Evolutionary conservation across 1,284 basidiomycete species (phyloP), one percentile per base, ranked within the genome.

Genomic region (Fistulina hepatica): DNA sequence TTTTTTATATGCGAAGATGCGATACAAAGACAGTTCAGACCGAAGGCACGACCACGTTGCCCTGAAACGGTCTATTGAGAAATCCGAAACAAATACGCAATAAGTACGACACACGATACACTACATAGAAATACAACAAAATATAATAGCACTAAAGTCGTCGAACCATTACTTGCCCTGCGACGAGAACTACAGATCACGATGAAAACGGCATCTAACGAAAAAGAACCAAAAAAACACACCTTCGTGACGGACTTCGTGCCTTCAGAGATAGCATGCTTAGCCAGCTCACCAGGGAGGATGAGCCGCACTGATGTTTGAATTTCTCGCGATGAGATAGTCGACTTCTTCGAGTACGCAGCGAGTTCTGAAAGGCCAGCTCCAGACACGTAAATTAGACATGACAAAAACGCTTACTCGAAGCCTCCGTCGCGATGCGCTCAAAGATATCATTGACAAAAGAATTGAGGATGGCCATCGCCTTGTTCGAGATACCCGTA

Each of bases 401-500:
- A 21, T 12, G 8, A 26, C n/a, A 34, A 12, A n/a, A 10, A 16
- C 6, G 73, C 73, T 56, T 40, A 78, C 74, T 88, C 47, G 81
- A 83, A 6, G 84, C 83, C 58, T 89, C 84, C 27, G 73, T 71
- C 20, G 84, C 82, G 54, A 88, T 80, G 37, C 83, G 76, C 66
- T 86, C 82, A 51, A 86, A 88, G 59, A 88, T 85, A 44, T 85
- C 81, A 52, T 77, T 79, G 53, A 82, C 78, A 52, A 82, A 83
- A 32, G 77, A 81, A 70, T 86, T 86, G 41, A 86, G 62, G 53
- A 86, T 86, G 42, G 78, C 74, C 84, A 89, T 88, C 41, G 83
- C 83, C 69, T 88, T 88, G 71, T 84, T 85, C 42, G 76, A 75
- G 56, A 86, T 83, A 77, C 82, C 83, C 45, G 82, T 86, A 55